Base-by-base conservation (phyloP, 495 filamentous ascomycete species). In the Xylaria venustula region DNA sequence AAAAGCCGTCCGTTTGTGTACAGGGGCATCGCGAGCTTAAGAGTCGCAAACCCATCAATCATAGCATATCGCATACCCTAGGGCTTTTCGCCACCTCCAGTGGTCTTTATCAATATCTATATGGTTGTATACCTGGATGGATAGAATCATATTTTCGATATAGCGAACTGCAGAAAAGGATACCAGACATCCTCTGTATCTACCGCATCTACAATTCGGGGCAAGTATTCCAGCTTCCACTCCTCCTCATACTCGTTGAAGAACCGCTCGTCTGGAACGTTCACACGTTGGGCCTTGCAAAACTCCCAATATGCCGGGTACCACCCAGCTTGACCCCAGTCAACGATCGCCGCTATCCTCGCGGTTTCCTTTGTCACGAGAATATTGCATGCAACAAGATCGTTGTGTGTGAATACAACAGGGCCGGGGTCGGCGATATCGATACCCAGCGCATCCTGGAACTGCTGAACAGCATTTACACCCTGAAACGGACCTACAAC, bases 321-420 rank as follows among this genome's bases (percentile, higher is more conserved):
- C 76, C 77, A 81, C 2, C 79, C 78, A 6, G 78, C 73, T 54
- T 81, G 77, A 51, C 78, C 73, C 80, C 78, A 81, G 45, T 80
- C 79, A 14, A 81, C 54, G 28, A 83, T 61, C 0, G 75, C 70
- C 19, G 75, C 62, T 26, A 77, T 3, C 11, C 15, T 17, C n/a
- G 40, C 3, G 7, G 11, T 8, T 5, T 7, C 3, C 15, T 17
- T 42, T 14, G 3, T n/a, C 40, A 80, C 54, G 46, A 81, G 59
- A 60, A 82, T 77, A 58, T 82, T 81, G 48, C 73, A 76, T 34
- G 64, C 77, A 62, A 79, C 75, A 22, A 81, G 64, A 60, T 77
- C 77, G 23, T 64, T 70, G 63, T 82, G 79, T 9, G 79, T 82
- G 45, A 81, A 83, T 1, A 71, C 74, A 44, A 80, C 76, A 7